Evolutionary conservation across 306 rosid species (phyloP), one percentile per base, ranked within the genome.

Genomic region (Betula pendula): DNA sequence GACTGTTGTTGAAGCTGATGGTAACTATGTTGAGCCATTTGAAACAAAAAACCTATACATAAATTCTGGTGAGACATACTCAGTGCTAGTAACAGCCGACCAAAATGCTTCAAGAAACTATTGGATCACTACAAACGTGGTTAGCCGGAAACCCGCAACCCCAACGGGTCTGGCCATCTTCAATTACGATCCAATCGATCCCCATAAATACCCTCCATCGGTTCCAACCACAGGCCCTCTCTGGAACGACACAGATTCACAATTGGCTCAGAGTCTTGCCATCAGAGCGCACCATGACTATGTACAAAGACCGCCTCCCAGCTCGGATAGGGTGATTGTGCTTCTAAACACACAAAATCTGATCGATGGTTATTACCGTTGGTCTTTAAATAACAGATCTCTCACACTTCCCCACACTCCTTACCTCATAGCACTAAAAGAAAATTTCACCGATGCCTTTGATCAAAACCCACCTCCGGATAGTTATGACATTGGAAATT

Each of bases 1-100:
- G 98, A 91, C 93, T 1, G 96, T 93, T 27, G 96, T 93, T 12
- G 97, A 91, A 86, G 93, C 97, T 33, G 98, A 93, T 80, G 97
- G 98, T 38, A 93, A 93, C 76, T 83, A 91, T 70, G 97, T 93
- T 0, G 96, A 93, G 51, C 97, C 98, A 17, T 91, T 93, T n/a
- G 91, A 75, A 75, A 91, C 89, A 2, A 79, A 88, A 11, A 91
- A 88, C 45, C 84, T 93, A 8, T 91, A 85, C 87, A 73, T 93
- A 62, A 91, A 93, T 72, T 91, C 98, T 0, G 98, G 97, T 8
- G 98, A 93, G 84, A 91, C 97, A 15, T 93, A 93, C 75, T 93
- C 98, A 0, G 98, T 93, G 33, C 56, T 93, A 31, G 80, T 93
- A 47, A 89, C 79, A 86, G 81, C 96, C 1, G 83, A 91, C 65